Percentiles rank a stretch among this genome's conserved stretches.
phyloP scores from a whole-genome alignment of 768 basidiomycete species.

The Podaxis sp. region DNA sequence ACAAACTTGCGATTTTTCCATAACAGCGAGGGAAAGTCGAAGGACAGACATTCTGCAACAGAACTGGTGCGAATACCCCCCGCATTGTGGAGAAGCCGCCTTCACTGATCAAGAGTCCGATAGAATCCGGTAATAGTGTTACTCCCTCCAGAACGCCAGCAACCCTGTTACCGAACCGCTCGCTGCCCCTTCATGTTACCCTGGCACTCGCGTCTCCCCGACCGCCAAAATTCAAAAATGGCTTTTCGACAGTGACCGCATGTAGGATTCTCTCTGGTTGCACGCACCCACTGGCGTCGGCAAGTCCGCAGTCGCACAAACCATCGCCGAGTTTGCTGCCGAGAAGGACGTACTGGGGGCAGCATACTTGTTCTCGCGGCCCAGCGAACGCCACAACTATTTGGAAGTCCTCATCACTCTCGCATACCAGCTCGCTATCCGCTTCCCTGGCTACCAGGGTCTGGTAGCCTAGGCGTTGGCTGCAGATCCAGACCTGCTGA shows the following conservation, averaged over 20 bases:
- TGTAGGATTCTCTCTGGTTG: constrained; percentile 7
- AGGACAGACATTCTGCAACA: too few species aligned
- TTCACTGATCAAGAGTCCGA: too few species aligned
- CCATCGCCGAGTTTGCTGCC: too few species aligned
- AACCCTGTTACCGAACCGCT: too few species aligned
- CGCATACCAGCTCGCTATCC: not conserved
- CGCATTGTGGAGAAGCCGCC: too few species aligned
- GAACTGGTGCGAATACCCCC: too few species aligned
- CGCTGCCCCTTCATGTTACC: not conserved
- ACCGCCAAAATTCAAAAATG: not conserved
- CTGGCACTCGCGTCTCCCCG: not conserved
- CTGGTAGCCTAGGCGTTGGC: not conserved
- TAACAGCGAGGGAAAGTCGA: too few species aligned
- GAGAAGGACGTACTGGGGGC: not conserved
- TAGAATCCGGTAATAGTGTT: too few species aligned
- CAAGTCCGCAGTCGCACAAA: constrained; percentile 3
- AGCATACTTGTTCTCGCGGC: not conserved
- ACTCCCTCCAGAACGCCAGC: too few species aligned
- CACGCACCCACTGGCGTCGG: constrained; percentile 6
- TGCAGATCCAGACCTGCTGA: not conserved
- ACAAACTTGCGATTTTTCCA: too few species aligned
- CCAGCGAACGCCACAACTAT: not conserved
- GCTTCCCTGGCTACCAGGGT: not conserved
- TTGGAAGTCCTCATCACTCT: not conserved
- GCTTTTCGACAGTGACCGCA: not conserved